phyloP scores from a whole-genome alignment of 1,284 basidiomycete genomes.

The Hypsizygus ulmarius region DNA sequence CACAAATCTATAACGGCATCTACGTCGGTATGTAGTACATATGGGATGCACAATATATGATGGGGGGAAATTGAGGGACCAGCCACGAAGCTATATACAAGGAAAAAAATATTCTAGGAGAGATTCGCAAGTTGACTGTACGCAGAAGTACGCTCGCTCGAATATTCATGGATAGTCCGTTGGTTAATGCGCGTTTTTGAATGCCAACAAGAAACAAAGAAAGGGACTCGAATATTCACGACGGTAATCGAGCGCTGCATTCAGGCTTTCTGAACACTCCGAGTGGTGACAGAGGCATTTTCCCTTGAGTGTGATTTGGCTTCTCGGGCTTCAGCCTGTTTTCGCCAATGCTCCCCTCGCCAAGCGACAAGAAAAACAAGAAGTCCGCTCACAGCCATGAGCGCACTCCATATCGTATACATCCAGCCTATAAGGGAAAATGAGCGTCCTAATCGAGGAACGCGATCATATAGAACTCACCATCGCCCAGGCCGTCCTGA shows the following conservation, averaged over 20 bases:
- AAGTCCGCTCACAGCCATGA: conserved; percentile 52
- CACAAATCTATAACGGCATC: too few species aligned
- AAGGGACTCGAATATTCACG: too few species aligned
- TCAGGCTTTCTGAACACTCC: not conserved
- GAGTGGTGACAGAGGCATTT: not conserved
- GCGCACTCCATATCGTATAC: conserved; percentile 69
- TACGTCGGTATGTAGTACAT: too few species aligned
- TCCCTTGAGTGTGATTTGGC: not conserved
- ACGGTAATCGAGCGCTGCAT: not conserved
- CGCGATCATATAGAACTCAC: conserved; percentile 19
- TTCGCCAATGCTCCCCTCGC: conserved; percentile 46
- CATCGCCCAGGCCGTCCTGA: conserved; percentile 41
- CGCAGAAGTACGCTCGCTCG: too few species aligned
- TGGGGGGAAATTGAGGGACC: too few species aligned
- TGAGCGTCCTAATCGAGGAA: not conserved
- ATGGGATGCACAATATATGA: too few species aligned
- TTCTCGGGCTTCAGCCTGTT: conserved; percentile 35
- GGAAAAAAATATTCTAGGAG: too few species aligned
- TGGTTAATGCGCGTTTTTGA: too few species aligned
- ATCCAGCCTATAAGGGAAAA: conserved; percentile 51
- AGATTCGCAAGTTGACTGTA: too few species aligned
- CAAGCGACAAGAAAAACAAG: conserved; percentile 53
- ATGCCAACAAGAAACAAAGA: too few species aligned
- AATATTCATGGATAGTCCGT: too few species aligned
- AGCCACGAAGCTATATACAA: too few species aligned